phyloP scores from a whole-genome alignment of 257 asterid genomes.

The Ligustrum vulgare region DNA sequence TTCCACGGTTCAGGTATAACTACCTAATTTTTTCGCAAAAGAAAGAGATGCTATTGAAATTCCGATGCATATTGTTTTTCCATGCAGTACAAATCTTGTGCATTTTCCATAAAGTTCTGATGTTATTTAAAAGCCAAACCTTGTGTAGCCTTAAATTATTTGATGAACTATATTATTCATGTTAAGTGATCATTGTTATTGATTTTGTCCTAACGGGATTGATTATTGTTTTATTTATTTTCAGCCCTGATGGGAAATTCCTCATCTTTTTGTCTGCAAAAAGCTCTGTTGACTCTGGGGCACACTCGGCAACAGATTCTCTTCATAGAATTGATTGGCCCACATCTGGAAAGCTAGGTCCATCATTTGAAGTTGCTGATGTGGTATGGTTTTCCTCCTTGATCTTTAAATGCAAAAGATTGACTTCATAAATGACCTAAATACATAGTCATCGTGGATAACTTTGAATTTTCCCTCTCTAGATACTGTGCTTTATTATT shows the following conservation, averaged over 20 bases:
- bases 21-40: not conserved
- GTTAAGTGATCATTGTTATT: not conserved
- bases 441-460: not conserved
- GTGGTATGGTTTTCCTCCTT: constrained; percentile 55
- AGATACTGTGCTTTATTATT: not conserved
- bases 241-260: constrained; percentile 81
- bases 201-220: not conserved
- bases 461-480: not conserved
- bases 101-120: not conserved
- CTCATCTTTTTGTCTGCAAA: constrained; percentile 78
- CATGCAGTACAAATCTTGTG: not conserved
- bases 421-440: constrained; percentile 4
- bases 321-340: constrained; percentile 89
- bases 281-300: constrained; percentile 80
- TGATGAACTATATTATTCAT: not conserved
- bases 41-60: not conserved
- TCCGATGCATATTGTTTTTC: not conserved
- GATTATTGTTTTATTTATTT: constrained; percentile 14
- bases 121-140: not conserved
- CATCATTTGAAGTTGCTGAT: constrained; percentile 49
- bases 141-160: not conserved
- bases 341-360: constrained; percentile 43
- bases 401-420: not conserved
- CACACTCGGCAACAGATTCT: constrained; percentile 78
- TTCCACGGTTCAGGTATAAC: constrained; percentile 81